Base-by-base conservation (phyloP, 306 rosid genomes). In the Crotalaria pallida region DNA sequence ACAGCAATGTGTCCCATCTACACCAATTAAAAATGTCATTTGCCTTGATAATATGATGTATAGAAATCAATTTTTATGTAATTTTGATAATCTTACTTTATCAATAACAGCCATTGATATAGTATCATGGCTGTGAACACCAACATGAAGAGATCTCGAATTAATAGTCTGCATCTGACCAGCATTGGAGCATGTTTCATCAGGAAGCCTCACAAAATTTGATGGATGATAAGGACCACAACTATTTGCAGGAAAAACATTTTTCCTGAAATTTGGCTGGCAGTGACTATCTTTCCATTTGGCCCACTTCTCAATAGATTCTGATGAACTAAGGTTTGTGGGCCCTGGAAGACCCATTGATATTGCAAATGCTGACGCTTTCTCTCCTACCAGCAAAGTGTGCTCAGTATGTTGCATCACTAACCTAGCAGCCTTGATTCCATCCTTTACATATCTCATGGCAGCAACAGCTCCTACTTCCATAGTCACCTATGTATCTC, bases 391-490 rank as follows among this genome's bases (percentile, higher is more conserved):
- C 62, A 94, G 92, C 84, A 94, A 65, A 65, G 98, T 90, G 80
- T 94, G 97, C 38, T 84, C 47, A 0, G 96, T 85, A 52, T 88
- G 82, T 63, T 79, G 80, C 97, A 94, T 90, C 66, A 94, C 98
- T 60, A 94, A 69, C 76, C 84, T 87, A 24, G 98, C 96, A 63
- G 98, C 92, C 79, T 80, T 87, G 72, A 90, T 87, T 58, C 96
- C 98, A 72, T 94, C 97, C 76, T 86, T 94, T 49, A 94, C 86
- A 33, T 85, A 90, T 82, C 97, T 84, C 98, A 94, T 90, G 64
- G 95, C 90, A 34, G 90, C 98, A 22, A 94, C 96, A 57, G 98
- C 97, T 80, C 97, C 98, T 47, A 88, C 98, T 84, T 90, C 98
- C 98, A 94, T 94, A 0, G 97, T 94, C 74, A 74, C 86, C 98